A percentile compares a stretch with the other conserved stretches of the same genome.
phyloP scores from a whole-genome alignment of 768 basidiomycete genomes.

The Tremella mesenterica region DNA sequence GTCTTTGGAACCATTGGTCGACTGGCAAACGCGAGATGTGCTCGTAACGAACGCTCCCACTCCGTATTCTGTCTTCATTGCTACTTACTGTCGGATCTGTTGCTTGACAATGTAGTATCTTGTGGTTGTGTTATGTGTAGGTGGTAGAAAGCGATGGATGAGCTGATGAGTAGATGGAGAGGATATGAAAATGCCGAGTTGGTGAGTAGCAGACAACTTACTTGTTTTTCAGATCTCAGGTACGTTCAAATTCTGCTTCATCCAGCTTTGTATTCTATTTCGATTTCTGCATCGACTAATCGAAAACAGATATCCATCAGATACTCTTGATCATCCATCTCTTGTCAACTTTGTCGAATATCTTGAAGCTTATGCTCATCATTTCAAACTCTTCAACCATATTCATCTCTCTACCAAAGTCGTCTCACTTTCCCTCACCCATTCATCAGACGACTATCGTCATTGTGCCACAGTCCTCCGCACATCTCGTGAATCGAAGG shows the following conservation, averaged over 20 bases:
- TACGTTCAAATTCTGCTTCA: constrained; percentile 42
- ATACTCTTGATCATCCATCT: constrained; percentile 36
- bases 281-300: not conserved
- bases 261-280: not conserved
- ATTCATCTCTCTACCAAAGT: constrained; percentile 29
- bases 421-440: constrained; percentile 43
- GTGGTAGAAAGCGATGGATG: no score
- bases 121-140: no score
- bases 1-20: no score
- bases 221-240: constrained; percentile 62
- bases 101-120: no score
- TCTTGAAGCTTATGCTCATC: constrained; percentile 48
- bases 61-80: no score
- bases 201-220: constrained; percentile 57
- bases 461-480: constrained; percentile 41
- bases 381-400: constrained; percentile 46
- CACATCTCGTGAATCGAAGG: constrained; percentile 41
- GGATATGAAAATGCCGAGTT: constrained; percentile 39
- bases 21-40: no score
- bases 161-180: constrained; percentile 25
- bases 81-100: no score
- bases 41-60: no score
- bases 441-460: constrained; percentile 39
- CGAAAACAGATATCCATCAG: constrained; percentile 26
- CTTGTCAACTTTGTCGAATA: constrained; percentile 50